Conservation (phyloP, 805 yeast genomes). For the Danielia oregonensis region DNA sequence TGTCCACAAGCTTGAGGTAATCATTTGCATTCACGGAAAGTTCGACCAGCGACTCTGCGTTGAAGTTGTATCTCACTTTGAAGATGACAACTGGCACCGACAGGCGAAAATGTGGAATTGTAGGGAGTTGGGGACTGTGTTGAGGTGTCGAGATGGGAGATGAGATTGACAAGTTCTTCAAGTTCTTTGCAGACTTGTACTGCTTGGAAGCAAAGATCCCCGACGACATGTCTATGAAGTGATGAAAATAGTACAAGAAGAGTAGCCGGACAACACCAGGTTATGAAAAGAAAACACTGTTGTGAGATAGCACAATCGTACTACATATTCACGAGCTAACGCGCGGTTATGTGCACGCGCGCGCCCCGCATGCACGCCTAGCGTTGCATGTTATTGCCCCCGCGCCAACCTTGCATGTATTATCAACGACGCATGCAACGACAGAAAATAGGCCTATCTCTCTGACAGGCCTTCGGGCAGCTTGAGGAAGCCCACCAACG, state of each 20-base stretch:
- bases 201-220: conserved; percentile 3
- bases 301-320: too few species aligned
- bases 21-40: conserved; percentile 25
- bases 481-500: too few species aligned
- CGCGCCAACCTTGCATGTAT: too few species aligned
- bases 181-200: conserved; percentile 4
- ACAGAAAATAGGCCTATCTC: too few species aligned
- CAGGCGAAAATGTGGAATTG: conserved; percentile 1
- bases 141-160: conserved; percentile 16
- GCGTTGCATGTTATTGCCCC: too few species aligned
- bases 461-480: too few species aligned
- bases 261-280: neutral
- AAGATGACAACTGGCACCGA: conserved; percentile 22
- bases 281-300: too few species aligned
- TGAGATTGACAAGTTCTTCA: conserved; percentile 25
- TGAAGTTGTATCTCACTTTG: conserved; percentile 28
- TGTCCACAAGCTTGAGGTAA: conserved; percentile 27
- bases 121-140: conserved; percentile 12
- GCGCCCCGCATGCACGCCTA: too few species aligned
- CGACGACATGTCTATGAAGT: conserved; percentile 4
- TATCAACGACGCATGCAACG: too few species aligned
- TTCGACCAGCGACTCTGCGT: conserved; percentile 25
- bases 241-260: neutral
- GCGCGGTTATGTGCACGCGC: too few species aligned
- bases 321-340: too few species aligned